Evolutionary conservation across 371 early-diverging fungal genomes (phyloP).

Genomic region (Syncephalis plumigaleata): DNA sequence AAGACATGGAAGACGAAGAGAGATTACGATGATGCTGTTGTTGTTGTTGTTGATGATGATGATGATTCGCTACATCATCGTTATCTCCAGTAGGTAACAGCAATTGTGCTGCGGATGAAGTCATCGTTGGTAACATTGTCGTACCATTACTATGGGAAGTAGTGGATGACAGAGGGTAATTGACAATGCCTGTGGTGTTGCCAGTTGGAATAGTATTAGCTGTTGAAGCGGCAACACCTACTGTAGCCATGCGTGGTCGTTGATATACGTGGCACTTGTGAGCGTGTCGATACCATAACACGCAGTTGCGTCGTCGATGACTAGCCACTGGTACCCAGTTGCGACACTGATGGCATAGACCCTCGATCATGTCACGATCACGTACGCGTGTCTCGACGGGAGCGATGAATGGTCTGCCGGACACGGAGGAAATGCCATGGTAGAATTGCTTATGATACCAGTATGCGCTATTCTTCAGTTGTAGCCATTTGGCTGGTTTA

Average conservation of each 20-base stretch:
- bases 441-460: constrained; percentile 92
- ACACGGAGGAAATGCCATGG: constrained; percentile 82
- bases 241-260: constrained; percentile 24
- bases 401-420: constrained; percentile 57
- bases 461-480: constrained; percentile 81
- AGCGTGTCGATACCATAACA: constrained; percentile 82
- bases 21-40: too few species aligned
- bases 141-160: too few species aligned
- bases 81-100: too few species aligned
- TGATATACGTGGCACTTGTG: constrained; percentile 83
- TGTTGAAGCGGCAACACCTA: too few species aligned
- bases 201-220: too few species aligned
- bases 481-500: constrained; percentile 73
- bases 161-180: too few species aligned
- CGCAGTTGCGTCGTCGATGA: constrained; percentile 57
- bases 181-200: too few species aligned
- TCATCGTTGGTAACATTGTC: too few species aligned
- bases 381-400: constrained; percentile 55
- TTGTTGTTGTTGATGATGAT: too few species aligned
- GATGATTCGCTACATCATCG: too few species aligned
- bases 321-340: constrained; percentile 70
- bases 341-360: constrained; percentile 73
- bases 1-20: too few species aligned
- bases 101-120: too few species aligned
- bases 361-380: constrained; percentile 53